Conservation (phyloP, 805 yeast genomes). For the Lachancea fermentati region DNA sequence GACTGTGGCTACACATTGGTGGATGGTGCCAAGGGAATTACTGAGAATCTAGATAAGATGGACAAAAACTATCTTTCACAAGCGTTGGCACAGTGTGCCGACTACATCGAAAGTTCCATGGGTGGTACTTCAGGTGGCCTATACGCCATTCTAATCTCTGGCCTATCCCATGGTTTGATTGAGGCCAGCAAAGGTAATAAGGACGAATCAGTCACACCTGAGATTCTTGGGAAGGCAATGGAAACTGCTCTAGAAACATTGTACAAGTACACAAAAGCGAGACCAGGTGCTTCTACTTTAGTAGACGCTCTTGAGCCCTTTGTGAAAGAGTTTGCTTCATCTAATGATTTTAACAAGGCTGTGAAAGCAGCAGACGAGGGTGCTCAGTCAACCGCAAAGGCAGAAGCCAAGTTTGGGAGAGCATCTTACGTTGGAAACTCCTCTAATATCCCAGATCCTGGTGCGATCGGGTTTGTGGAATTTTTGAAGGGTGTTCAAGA, state of each 20-base stretch:
- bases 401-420: slow-evolving; percentile 86
- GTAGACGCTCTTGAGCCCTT: slow-evolving; percentile 89
- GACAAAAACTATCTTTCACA: slow-evolving; percentile 41
- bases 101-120: slow-evolving; percentile 83
- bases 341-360: slow-evolving; percentile 54
- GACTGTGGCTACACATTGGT: slow-evolving; percentile 93
- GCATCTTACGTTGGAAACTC: slow-evolving; percentile 88
- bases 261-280: slow-evolving; percentile 81
- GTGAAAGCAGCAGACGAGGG: slow-evolving; percentile 66
- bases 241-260: slow-evolving; percentile 60
- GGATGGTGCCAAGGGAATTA: slow-evolving; percentile 71
- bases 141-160: slow-evolving; percentile 78
- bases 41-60: slow-evolving; percentile 43
- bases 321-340: slow-evolving; percentile 50
- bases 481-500: slow-evolving; percentile 37
- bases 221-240: slow-evolving; percentile 44
- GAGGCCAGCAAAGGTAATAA: slow-evolving; percentile 20
- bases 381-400: slow-evolving; percentile 65
- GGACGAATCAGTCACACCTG: slow-evolving; percentile 27
- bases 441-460: slow-evolving; percentile 79
- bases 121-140: slow-evolving; percentile 97
- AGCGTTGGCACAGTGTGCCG: slow-evolving; percentile 67
- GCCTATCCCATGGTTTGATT: slow-evolving; percentile 54
- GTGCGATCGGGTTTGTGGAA: slow-evolving; percentile 80
- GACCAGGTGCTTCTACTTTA: slow-evolving; percentile 83